Evolutionary conservation across 2,329 filamentous ascomycete genomes (phyloP).

Genomic region (Penicillium sp.): DNA sequence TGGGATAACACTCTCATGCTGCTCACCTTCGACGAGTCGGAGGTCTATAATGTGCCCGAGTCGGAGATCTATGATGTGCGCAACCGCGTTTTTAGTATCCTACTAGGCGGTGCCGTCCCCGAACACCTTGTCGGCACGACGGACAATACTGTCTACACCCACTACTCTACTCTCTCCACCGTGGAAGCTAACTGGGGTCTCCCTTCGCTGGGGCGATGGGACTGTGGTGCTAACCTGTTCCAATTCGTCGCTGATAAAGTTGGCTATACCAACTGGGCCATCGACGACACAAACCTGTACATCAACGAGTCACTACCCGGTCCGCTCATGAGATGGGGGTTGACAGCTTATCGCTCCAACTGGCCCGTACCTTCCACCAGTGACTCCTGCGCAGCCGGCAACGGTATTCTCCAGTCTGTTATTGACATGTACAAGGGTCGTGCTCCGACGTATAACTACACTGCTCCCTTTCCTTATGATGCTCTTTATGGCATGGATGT

Average conservation of each 20-base stretch:
- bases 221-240: slow-evolving; percentile 71
- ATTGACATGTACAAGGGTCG: slow-evolving; percentile 31
- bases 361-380: slow-evolving; percentile 37
- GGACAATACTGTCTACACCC: slow-evolving; percentile 70
- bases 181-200: slow-evolving; percentile 70
- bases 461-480: slow-evolving; percentile 26
- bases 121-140: slow-evolving; percentile 62
- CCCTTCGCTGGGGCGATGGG: slow-evolving; percentile 68
- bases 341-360: slow-evolving; percentile 23
- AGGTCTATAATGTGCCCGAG: slow-evolving; percentile 45
- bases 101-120: slow-evolving; percentile 75
- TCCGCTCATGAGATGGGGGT: slow-evolving; percentile 27
- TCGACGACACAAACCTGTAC: slow-evolving; percentile 46
- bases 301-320: slow-evolving; percentile 59
- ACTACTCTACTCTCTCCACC: slow-evolving; percentile 69
- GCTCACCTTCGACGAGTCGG: slow-evolving; percentile 65
- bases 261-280: slow-evolving; percentile 51
- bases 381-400: slow-evolving; percentile 34
- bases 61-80: slow-evolving; percentile 66
- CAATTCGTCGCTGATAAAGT: slow-evolving; percentile 60
- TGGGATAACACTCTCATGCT: slow-evolving; percentile 75
- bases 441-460: slow-evolving; percentile 36
- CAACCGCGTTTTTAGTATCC: slow-evolving; percentile 69
- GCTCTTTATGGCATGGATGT: not conserved
- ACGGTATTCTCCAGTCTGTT: slow-evolving; percentile 35